Evolutionary conservation across 352 stramenopile species (phyloP).

Genomic region (Pythium vanterpoolii): DNA sequence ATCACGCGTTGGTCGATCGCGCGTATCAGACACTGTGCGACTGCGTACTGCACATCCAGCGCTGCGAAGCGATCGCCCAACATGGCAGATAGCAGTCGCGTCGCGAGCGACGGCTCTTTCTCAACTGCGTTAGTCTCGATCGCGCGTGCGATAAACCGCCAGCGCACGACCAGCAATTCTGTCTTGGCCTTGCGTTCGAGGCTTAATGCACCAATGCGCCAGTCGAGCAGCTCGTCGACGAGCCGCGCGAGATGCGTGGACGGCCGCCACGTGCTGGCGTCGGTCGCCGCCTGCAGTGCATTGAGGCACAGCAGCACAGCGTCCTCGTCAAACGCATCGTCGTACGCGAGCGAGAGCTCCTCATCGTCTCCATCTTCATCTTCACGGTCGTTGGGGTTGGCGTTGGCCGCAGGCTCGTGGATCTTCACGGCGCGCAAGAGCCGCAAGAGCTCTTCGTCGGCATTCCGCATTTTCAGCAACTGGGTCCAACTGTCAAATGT

Average conservation of each 20-base stretch:
- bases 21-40: conserved; percentile 9
- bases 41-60: conserved; percentile 18
- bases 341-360: conserved; percentile 3
- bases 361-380: neutral
- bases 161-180: conserved; percentile 12
- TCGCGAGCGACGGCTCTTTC: neutral
- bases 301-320: conserved; percentile 19
- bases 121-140: conserved; percentile 4
- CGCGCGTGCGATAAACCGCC: conserved; percentile 9
- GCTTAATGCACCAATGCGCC: conserved; percentile 2
- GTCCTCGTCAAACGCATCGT: conserved; percentile 19
- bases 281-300: conserved; percentile 15
- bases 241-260: conserved; percentile 7
- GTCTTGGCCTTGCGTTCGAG: conserved; percentile 18
- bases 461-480: neutral
- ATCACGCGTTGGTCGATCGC: conserved; percentile 8
- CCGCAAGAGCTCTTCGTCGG: conserved; percentile 14
- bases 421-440: conserved; percentile 23
- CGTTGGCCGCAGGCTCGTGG: conserved; percentile 5
- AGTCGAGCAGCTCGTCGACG: conserved; percentile 19
- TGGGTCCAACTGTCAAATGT: neutral
- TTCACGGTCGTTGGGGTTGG: neutral
- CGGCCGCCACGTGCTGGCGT: conserved; percentile 1
- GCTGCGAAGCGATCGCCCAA: conserved; percentile 21
- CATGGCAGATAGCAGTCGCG: conserved; percentile 11